Conservation (phyloP, 2,329 filamentous ascomycete genomes). For the Penicillium italicum region DNA sequence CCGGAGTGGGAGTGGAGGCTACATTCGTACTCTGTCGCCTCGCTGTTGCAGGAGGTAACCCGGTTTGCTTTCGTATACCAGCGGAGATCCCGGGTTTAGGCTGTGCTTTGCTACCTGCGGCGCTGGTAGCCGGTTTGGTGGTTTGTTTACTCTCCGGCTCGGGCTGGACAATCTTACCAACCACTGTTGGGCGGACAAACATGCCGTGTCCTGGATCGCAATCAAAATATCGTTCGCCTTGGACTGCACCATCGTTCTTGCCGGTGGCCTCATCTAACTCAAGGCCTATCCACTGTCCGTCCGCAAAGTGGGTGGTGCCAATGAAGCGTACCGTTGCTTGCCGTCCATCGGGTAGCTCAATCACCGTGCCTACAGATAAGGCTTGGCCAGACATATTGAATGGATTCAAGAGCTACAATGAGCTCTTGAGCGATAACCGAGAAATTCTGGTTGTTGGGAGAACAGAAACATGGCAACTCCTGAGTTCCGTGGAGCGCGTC, state of each 20-base stretch:
- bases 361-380: slow-evolving; percentile 61
- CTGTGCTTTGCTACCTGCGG: slow-evolving; percentile 24
- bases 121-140: slow-evolving; percentile 29
- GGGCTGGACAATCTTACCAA: slow-evolving; percentile 52
- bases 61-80: slow-evolving; percentile 44
- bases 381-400: slow-evolving; percentile 26
- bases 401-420: slow-evolving; percentile 8
- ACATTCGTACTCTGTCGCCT: slow-evolving; percentile 67
- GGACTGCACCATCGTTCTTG: slow-evolving; percentile 91
- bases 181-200: slow-evolving; percentile 73
- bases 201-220: slow-evolving; percentile 71
- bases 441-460: slow-evolving; percentile 7
- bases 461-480: slow-evolving; percentile 7
- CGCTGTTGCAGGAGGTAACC: slow-evolving; percentile 52
- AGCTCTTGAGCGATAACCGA: slow-evolving; percentile 12
- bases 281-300: slow-evolving; percentile 83
- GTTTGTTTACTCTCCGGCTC: slow-evolving; percentile 39
- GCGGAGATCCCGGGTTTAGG: slow-evolving; percentile 12
- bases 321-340: slow-evolving; percentile 75
- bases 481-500: slow-evolving; percentile 15
- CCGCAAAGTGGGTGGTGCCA: slow-evolving; percentile 73
- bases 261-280: slow-evolving; percentile 78
- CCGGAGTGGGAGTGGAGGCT: slow-evolving; percentile 67
- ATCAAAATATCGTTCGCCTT: slow-evolving; percentile 84
- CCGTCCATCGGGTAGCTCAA: slow-evolving; percentile 75